phyloP scores from a whole-genome alignment of 768 basidiomycete species.

The Trametes meyenii region DNA sequence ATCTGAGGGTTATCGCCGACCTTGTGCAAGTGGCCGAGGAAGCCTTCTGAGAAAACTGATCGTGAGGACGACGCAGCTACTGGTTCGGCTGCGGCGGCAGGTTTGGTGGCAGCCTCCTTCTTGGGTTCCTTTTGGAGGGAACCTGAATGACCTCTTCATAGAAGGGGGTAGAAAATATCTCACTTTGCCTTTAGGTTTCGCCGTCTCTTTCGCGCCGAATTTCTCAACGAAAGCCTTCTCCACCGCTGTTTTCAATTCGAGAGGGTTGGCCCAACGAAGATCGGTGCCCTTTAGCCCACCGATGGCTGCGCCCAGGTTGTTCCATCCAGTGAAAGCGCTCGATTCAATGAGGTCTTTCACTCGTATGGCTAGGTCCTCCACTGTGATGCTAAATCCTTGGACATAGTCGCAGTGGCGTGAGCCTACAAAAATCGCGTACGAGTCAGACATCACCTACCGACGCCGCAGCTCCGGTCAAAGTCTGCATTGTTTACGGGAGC shows the following conservation, averaged over 20 bases:
- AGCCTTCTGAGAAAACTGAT: conserved; percentile 91
- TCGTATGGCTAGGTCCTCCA: conserved; percentile 58
- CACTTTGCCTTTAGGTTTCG: conserved; percentile 71
- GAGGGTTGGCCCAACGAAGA: conserved; percentile 80
- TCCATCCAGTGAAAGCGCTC: conserved; percentile 70
- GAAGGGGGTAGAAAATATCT: neutral
- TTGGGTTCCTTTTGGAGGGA: conserved; percentile 47
- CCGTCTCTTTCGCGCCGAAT: conserved; percentile 74
- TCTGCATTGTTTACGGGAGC: conserved; percentile 64
- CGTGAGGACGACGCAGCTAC: conserved; percentile 47
- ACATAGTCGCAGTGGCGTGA: neutral
- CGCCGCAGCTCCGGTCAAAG: conserved; percentile 82
- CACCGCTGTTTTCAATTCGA: conserved; percentile 82
- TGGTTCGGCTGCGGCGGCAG: conserved; percentile 37
- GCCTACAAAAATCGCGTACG: neutral
- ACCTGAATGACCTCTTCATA: neutral
- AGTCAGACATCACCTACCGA: conserved; percentile 62
- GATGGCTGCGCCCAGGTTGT: conserved; percentile 67
- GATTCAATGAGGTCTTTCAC: conserved; percentile 61
- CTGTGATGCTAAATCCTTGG: conserved; percentile 77
- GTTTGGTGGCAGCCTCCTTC: conserved; percentile 43
- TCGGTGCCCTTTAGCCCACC: conserved; percentile 63
- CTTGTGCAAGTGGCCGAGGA: conserved; percentile 88
- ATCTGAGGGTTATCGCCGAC: conserved; percentile 94
- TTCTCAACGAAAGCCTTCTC: conserved; percentile 66